Conservation (phyloP, 1,139 yeast genomes). For the Suhomyces kunorum region DNA sequence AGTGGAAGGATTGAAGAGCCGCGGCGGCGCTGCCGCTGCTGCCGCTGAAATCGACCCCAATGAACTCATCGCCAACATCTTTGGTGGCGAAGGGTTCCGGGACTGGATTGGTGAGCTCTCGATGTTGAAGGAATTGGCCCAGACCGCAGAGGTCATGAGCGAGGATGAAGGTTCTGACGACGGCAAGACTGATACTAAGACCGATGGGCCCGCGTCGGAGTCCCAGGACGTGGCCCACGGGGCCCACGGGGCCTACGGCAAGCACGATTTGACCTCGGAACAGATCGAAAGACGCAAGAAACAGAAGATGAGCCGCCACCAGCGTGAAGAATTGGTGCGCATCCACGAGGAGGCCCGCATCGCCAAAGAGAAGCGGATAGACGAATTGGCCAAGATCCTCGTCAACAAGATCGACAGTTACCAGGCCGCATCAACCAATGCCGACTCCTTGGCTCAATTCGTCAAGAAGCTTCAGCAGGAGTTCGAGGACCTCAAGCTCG, state of each 20-base stretch:
- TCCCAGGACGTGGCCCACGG: background rate
- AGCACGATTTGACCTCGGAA: conserved; percentile 14
- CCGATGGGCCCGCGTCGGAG: conserved; percentile 1
- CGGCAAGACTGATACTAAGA: conserved; percentile 13
- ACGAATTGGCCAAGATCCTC: conserved; percentile 51
- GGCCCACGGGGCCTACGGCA: conserved; percentile 17
- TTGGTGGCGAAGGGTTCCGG: conserved; percentile 85
- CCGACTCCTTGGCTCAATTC: conserved; percentile 40
- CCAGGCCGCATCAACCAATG: conserved; percentile 27
- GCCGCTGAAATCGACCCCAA: conserved; percentile 49
- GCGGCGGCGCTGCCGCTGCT: conserved; percentile 22
- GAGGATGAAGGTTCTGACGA: conserved; percentile 25
- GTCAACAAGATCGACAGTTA: conserved; percentile 46
- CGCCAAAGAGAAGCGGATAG: conserved; percentile 56
- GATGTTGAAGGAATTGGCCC: conserved; percentile 58
- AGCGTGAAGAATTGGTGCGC: conserved; percentile 55
- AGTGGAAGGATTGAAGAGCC: conserved; percentile 42
- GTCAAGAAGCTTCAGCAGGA: conserved; percentile 49
- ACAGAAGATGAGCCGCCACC: conserved; percentile 49
- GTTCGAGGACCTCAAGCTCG: conserved; percentile 57
- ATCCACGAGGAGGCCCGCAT: conserved; percentile 57
- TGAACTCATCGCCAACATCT: conserved; percentile 70
- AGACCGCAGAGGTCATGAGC: conserved; percentile 54
- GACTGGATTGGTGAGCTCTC: conserved; percentile 80
- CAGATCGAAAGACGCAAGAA: conserved; percentile 29